Percentiles rank a stretch among this genome's conserved stretches.
Conservation (phyloP, 1,139 yeast species). For the Kodamaea suecica region DNA sequence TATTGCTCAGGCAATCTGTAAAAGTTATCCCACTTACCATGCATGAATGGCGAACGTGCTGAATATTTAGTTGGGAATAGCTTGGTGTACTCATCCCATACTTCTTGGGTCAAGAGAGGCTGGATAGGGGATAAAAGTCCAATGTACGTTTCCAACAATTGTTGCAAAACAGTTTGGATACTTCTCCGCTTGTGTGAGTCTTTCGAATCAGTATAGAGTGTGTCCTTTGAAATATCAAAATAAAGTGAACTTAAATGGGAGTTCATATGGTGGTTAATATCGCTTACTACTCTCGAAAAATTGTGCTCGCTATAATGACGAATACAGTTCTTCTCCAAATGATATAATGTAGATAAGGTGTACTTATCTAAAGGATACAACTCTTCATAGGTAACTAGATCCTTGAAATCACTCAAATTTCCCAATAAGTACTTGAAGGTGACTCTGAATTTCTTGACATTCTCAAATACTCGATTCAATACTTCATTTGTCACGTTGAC, state of each 20-base stretch:
- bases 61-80: conserved; percentile 19
- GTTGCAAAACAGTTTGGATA: conserved; percentile 67
- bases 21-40: conserved; percentile 34
- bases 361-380: conserved; percentile 62
- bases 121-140: conserved; percentile 74
- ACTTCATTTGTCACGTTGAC: conserved; percentile 72
- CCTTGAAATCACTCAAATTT: conserved; percentile 48
- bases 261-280: conserved; percentile 69
- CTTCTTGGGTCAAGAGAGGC: conserved; percentile 85
- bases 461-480: conserved; percentile 71
- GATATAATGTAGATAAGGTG: conserved; percentile 53
- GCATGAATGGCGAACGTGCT: conserved; percentile 50
- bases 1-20: conserved; percentile 28
- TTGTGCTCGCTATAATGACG: conserved; percentile 54
- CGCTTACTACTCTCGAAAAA: conserved; percentile 64
- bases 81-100: conserved; percentile 59
- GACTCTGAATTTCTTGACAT: conserved; percentile 75
- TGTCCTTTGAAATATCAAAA: conserved; percentile 83
- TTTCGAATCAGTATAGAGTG: conserved; percentile 66
- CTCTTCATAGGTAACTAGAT: conserved; percentile 28
- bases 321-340: conserved; percentile 43
- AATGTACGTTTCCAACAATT: conserved; percentile 59
- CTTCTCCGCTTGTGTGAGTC: conserved; percentile 54
- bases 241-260: conserved; percentile 76
- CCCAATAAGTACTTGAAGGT: conserved; percentile 83